Percentiles rank a stretch among this genome's conserved stretches.
Evolutionary conservation across 495 filamentous ascomycete species (phyloP).

Genomic region (Annulohypoxylon bovei): DNA sequence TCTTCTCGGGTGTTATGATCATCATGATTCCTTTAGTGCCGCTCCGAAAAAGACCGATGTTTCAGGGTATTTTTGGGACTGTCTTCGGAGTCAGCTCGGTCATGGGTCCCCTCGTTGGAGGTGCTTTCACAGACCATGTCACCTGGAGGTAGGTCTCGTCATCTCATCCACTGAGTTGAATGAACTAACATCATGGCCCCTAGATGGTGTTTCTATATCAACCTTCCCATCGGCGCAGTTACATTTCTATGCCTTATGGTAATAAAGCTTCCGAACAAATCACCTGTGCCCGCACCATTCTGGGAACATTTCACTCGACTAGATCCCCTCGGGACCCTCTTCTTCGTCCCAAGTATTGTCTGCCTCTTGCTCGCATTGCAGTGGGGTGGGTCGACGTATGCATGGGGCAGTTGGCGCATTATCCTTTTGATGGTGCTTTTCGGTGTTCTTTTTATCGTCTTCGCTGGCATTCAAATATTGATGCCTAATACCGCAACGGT

Average conservation of each 20-base stretch:
- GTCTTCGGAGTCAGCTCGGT: constrained; percentile 63
- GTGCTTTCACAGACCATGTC: constrained; percentile 56
- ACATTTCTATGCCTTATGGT: constrained; percentile 59
- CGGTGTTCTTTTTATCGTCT: constrained; percentile 67
- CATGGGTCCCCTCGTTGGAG: constrained; percentile 60
- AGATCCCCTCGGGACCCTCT: constrained; percentile 74
- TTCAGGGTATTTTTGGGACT: constrained; percentile 65
- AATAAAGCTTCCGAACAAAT: constrained; percentile 53
- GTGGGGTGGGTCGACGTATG: constrained; percentile 82
- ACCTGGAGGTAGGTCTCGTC: constrained; percentile 58
- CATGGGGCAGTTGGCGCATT: constrained; percentile 72
- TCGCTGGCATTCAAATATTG: constrained; percentile 72
- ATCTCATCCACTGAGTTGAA: not conserved
- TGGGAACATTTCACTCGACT: constrained; percentile 62
- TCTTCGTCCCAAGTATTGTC: constrained; percentile 78
- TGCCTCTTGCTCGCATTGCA: constrained; percentile 81
- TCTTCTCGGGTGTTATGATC: constrained; percentile 64
- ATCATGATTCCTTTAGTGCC: constrained; percentile 68
- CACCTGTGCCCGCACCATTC: constrained; percentile 47
- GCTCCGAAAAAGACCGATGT: constrained; percentile 63
- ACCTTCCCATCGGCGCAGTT: constrained; percentile 68
- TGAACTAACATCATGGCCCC: constrained; percentile 12
- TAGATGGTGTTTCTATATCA: constrained; percentile 71
- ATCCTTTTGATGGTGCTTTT: constrained; percentile 75
- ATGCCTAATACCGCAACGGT: constrained; percentile 79